A percentile compares a stretch with the other conserved stretches of the same genome.
These are phyloP conservation scores for Pholiota molesta DNA, from an alignment of 768 basidiomycete species.

Conservation along the genomic window DNA sequence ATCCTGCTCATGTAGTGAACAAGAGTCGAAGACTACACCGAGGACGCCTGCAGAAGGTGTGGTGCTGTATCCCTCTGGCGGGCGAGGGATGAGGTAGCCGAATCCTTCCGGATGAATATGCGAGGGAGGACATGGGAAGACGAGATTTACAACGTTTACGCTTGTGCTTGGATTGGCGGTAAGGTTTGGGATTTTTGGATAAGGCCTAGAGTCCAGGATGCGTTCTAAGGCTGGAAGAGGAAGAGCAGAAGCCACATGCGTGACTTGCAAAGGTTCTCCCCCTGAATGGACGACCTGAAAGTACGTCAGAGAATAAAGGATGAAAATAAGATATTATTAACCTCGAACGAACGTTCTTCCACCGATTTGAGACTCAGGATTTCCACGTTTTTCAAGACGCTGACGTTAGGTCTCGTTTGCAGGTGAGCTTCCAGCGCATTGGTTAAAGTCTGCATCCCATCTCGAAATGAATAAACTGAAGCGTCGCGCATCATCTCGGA, in stretches of 20 bases:
- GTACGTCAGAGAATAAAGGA: slow-evolving; percentile 8
- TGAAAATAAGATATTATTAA: slow-evolving; percentile 28
- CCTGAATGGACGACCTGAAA: slow-evolving; percentile 22
- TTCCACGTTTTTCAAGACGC: slow-evolving; percentile 48
- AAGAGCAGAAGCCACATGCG: slow-evolving; percentile 79
- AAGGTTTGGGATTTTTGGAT: slow-evolving; percentile 60
- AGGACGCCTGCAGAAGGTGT: slow-evolving; percentile 51
- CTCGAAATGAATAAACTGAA: slow-evolving; percentile 80
- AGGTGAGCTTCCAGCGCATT: slow-evolving; percentile 55
- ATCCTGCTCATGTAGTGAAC: slow-evolving; percentile 64
- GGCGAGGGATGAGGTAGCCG: slow-evolving; percentile 91
- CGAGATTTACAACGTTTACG: slow-evolving; percentile 87
- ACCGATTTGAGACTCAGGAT: slow-evolving; percentile 37
- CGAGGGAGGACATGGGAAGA: slow-evolving; percentile 61
- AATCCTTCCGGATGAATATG: slow-evolving; percentile 84
- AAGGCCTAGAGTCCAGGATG: slow-evolving; percentile 29
- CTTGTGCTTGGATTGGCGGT: slow-evolving; percentile 72
- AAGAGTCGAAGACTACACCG: slow-evolving; percentile 91
- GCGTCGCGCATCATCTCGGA: slow-evolving; percentile 51
- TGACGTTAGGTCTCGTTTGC: slow-evolving; percentile 54
- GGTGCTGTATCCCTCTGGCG: slow-evolving; percentile 51
- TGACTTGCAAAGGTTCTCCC: slow-evolving; percentile 35
- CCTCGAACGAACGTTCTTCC: slow-evolving; percentile 46
- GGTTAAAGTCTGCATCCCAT: slow-evolving; percentile 75
- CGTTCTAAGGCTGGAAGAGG: slow-evolving; percentile 59